Conservation (phyloP, 306 rosid species). For the Cicer chorassanicum region DNA sequence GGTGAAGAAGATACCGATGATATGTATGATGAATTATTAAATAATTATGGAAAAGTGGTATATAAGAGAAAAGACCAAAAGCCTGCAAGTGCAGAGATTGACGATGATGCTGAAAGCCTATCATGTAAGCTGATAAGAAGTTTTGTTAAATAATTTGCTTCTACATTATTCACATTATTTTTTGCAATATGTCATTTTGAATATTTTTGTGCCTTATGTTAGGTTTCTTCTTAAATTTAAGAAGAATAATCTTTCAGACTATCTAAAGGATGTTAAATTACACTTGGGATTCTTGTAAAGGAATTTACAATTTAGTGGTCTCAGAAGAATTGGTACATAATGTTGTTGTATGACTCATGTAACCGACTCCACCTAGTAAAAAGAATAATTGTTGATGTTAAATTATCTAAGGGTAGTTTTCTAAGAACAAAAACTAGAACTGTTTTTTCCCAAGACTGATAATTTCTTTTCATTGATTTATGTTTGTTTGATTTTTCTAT, state of each 20-base stretch:
- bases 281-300: neutral
- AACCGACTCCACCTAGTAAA: no score
- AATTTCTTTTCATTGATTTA: neutral
- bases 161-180: conserved; percentile 7
- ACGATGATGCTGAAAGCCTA: conserved; percentile 92
- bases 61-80: conserved; percentile 67
- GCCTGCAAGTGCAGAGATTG: conserved; percentile 72
- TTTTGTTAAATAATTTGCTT: conserved; percentile 18
- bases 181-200: conserved; percentile 11
- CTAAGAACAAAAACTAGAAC: no score
- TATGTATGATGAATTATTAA: conserved; percentile 83
- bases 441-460: no score
- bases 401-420: no score
- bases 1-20: conserved; percentile 77
- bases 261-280: neutral
- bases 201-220: conserved; percentile 17
- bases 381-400: no score
- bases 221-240: conserved; percentile 19
- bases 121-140: conserved; percentile 67
- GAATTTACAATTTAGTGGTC: neutral
- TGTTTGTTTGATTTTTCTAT: conserved; percentile 5
- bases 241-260: conserved; percentile 4
- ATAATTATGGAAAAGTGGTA: conserved; percentile 84
- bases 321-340: neutral
- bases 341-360: no score